Conservation (phyloP, 768 basidiomycete species). For the Macrolepiota albuminosa region DNA sequence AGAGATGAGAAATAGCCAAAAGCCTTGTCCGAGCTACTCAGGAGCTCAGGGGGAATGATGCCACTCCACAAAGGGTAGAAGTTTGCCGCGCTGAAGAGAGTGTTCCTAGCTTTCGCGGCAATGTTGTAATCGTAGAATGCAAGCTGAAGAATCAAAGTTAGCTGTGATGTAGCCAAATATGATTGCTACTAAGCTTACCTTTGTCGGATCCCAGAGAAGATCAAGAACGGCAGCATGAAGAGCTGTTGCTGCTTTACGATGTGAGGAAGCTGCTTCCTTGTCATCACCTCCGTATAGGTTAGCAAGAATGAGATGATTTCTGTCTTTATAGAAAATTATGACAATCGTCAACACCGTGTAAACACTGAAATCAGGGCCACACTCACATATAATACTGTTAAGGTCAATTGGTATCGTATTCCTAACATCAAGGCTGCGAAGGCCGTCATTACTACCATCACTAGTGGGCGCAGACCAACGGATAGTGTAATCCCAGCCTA, state of each 20-base stretch:
- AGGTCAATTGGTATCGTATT: conserved; percentile 71
- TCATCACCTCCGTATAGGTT: conserved; percentile 52
- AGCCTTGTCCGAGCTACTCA: conserved; percentile 49
- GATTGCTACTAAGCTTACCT: conserved; percentile 27
- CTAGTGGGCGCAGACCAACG: conserved; percentile 39
- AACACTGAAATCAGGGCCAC: not conserved
- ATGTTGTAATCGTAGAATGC: conserved; percentile 91
- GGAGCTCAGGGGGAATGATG: conserved; percentile 75
- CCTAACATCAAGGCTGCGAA: conserved; percentile 69
- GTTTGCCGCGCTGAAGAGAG: conserved; percentile 63
- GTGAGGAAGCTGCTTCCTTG: conserved; percentile 36
- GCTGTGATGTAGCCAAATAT: not conserved
- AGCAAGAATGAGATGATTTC: conserved; percentile 56
- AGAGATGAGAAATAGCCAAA: conserved; percentile 71
- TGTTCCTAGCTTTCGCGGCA: conserved; percentile 58
- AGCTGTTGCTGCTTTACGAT: conserved; percentile 51
- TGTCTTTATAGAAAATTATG: conserved; percentile 40
- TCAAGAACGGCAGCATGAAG: conserved; percentile 75
- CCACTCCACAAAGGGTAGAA: conserved; percentile 88
- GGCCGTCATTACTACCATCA: conserved; percentile 41
- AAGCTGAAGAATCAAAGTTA: conserved; percentile 30
- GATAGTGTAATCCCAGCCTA: conserved; percentile 50
- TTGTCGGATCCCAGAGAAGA: conserved; percentile 76
- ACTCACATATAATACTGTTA: conserved; percentile 81
- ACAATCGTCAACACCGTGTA: not conserved